These are phyloP conservation scores for Penicillium ucsense DNA, from an alignment of 495 filamentous ascomycete genomes.

Conservation along the genomic window DNA sequence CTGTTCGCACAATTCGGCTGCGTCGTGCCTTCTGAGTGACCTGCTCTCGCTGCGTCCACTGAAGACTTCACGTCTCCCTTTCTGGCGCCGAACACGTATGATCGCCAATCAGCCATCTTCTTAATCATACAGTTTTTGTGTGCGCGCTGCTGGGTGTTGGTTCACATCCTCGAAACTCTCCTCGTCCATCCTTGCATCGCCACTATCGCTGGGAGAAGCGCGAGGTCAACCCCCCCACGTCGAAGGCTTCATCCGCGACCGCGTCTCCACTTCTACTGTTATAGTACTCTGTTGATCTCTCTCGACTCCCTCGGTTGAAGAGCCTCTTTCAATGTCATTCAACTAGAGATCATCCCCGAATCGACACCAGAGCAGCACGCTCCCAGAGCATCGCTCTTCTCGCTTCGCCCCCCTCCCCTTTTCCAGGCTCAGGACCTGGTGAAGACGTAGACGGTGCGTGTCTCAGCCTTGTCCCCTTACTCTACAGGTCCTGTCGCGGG, in stretches of 20 bases:
- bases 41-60: neutral
- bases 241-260: no score
- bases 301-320: constrained; percentile 13
- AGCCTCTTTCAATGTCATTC: constrained; percentile 32
- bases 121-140: neutral
- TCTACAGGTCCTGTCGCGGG: neutral
- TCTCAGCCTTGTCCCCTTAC: constrained; percentile 3
- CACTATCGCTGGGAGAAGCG: no score
- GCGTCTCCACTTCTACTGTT: no score
- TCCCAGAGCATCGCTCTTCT: constrained; percentile 35
- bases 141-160: neutral
- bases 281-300: no score
- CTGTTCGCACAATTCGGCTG: constrained; percentile 3
- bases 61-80: neutral
- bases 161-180: neutral
- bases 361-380: constrained; percentile 31
- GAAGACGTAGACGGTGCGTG: constrained; percentile 42
- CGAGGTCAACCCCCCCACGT: no score
- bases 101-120: neutral
- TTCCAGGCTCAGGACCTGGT: constrained; percentile 32
- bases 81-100: neutral
- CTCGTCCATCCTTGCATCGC: neutral
- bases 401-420: constrained; percentile 16
- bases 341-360: constrained; percentile 30
- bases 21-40: neutral